These are phyloP conservation scores for Sphaerulina vaccinii DNA, from an alignment of 2,329 filamentous ascomycete genomes.

Conservation along the genomic window DNA sequence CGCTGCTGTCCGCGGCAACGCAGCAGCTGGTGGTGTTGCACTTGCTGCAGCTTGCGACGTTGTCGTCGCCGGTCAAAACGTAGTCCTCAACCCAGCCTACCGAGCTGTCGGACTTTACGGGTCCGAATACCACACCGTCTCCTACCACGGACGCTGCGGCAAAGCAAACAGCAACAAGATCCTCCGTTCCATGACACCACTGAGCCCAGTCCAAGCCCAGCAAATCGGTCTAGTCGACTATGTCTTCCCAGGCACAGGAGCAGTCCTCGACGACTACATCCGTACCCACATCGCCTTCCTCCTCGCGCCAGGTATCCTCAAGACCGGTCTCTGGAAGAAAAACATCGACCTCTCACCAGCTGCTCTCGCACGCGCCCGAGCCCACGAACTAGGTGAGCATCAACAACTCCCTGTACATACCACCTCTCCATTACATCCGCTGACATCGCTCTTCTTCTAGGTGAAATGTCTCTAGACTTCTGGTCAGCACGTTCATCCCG, in stretches of 20 bases:
- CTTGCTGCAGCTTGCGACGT: slow-evolving; percentile 41
- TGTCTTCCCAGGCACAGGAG: slow-evolving; percentile 39
- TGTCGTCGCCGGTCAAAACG: slow-evolving; percentile 41
- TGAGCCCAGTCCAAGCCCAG: slow-evolving; percentile 42
- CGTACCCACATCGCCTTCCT: slow-evolving; percentile 38
- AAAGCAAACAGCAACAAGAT: slow-evolving; percentile 33
- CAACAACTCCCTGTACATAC: not conserved
- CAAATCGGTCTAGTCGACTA: slow-evolving; percentile 43
- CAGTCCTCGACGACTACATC: slow-evolving; percentile 39
- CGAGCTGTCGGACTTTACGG: slow-evolving; percentile 39
- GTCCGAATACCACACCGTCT: slow-evolving; percentile 46
- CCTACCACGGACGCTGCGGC: slow-evolving; percentile 43
- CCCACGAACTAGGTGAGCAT: slow-evolving; percentile 40
- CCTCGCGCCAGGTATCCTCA: slow-evolving; percentile 29
- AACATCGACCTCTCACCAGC: slow-evolving; percentile 37
- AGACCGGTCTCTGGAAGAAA: slow-evolving; percentile 38
- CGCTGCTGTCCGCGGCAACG: slow-evolving; percentile 44
- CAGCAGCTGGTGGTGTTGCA: slow-evolving; percentile 46
- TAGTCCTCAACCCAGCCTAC: slow-evolving; percentile 47
- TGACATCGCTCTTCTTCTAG: slow-evolving; percentile 24
- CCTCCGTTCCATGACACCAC: slow-evolving; percentile 41
- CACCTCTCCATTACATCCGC: not conserved
- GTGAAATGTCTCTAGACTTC: slow-evolving; percentile 46
- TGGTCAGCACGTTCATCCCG: slow-evolving; percentile 41
- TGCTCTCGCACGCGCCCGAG: slow-evolving; percentile 38